These are phyloP conservation scores for Trifolium repens DNA, from an alignment of 306 rosid genomes.

Conservation along the genomic window DNA sequence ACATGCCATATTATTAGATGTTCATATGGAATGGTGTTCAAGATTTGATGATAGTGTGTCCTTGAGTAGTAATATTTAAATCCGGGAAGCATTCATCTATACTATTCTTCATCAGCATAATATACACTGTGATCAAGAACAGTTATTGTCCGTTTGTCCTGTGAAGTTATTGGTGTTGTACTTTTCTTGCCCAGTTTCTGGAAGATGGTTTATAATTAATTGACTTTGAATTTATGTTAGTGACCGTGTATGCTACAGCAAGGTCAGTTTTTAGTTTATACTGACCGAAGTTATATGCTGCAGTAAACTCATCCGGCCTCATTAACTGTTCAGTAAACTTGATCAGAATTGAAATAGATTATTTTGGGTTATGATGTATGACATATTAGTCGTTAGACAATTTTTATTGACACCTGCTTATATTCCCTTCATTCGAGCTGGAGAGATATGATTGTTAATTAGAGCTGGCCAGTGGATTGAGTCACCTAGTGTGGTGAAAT, in stretches of 20 bases:
- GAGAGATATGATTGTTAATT: not conserved
- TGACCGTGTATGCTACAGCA: conserved; percentile 15
- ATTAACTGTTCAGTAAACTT: not conserved
- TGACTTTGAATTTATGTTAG: conserved; percentile 35
- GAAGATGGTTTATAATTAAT: conserved; percentile 14
- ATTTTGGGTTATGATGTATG: not conserved
- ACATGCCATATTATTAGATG: conserved; percentile 83
- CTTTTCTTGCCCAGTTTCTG: conserved; percentile 33
- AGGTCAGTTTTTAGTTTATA: conserved; percentile 30
- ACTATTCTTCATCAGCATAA: conserved; percentile 26
- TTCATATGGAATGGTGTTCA: conserved; percentile 18
- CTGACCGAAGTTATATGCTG: conserved; percentile 19
- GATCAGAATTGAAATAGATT: not conserved
- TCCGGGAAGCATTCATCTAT: conserved; percentile 5
- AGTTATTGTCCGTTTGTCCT: not conserved
- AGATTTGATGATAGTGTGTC: conserved; percentile 27
- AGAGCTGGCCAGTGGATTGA: not conserved
- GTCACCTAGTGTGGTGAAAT: not conserved
- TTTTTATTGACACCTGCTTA: not conserved
- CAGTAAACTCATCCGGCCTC: conserved; percentile 21
- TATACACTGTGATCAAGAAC: conserved; percentile 14
- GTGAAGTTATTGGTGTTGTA: not conserved
- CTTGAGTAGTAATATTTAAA: conserved; percentile 26
- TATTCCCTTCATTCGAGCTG: not conserved
- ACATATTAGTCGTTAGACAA: not conserved